Evolutionary conservation across 2,329 filamentous ascomycete species (phyloP).

Genomic region (Arthrobotrys sinensis): DNA sequence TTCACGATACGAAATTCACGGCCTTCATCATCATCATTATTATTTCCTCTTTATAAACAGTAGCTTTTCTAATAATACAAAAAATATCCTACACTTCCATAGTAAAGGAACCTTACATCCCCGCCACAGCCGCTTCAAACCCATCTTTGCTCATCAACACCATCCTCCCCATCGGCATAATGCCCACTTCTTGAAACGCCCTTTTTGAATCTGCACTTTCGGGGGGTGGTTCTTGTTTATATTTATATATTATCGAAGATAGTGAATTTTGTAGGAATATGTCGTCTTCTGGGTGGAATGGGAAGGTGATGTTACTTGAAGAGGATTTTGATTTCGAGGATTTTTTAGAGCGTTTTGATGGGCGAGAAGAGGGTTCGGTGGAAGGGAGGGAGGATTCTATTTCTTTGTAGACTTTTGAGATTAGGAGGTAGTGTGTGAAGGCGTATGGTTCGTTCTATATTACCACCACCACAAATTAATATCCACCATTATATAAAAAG

Average conservation of each 20-base stretch:
- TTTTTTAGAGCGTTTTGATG: conserved; percentile 5
- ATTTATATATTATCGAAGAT: conserved; percentile 78
- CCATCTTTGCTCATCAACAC: conserved; percentile 40
- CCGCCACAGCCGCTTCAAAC: conserved; percentile 40
- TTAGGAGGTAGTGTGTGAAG: conserved; percentile 91
- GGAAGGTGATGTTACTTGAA: conserved; percentile 72
- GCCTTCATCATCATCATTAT: too few relatives aligned
- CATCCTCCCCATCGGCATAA: conserved; percentile 75
- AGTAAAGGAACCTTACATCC: conserved; percentile 19
- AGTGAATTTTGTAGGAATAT: conserved; percentile 72
- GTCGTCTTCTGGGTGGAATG: conserved; percentile 98
- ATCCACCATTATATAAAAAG: background rate
- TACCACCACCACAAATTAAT: background rate
- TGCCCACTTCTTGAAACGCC: conserved; percentile 92
- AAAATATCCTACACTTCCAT: background rate
- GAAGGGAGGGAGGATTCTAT: conserved; percentile 81
- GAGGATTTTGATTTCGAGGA: background rate
- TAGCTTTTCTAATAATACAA: background rate
- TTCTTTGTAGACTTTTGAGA: conserved; percentile 94
- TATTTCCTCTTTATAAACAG: too few relatives aligned
- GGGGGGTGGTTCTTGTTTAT: conserved; percentile 83
- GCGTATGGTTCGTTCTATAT: conserved; percentile 82
- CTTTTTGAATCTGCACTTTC: conserved; percentile 90
- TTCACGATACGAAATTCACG: background rate
- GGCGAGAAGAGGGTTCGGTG: conserved; percentile 67